Conservation (phyloP, 1,284 basidiomycete species). For the Cutaneotrichosporon cutaneum region DNA sequence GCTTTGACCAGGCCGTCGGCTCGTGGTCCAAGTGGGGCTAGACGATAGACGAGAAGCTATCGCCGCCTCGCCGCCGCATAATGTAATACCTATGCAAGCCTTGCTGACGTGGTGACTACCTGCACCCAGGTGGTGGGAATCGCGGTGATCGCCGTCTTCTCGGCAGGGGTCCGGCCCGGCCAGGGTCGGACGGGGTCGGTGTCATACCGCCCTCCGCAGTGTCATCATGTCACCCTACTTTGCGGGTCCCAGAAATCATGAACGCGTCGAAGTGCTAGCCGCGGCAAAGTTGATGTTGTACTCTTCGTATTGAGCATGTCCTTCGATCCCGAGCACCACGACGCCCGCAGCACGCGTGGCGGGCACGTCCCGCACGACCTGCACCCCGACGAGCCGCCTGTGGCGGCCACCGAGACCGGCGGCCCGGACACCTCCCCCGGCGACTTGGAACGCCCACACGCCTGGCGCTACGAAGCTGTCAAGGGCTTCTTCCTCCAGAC, state of each 20-base stretch:
- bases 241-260: no score
- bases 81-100: background rate
- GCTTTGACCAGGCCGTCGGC: background rate
- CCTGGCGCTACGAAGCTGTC: conserved; percentile 41
- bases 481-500: conserved; percentile 47
- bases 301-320: background rate
- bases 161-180: no score
- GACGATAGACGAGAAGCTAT: background rate
- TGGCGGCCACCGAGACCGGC: conserved; percentile 40
- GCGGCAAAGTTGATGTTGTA: background rate
- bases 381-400: conserved; percentile 35
- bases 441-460: conserved; percentile 30
- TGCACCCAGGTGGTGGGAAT: background rate
- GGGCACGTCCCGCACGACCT: conserved; percentile 3
- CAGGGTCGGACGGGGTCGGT: no score
- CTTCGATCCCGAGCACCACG: background rate
- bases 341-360: conserved; percentile 1
- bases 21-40: background rate
- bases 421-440: conserved; percentile 36
- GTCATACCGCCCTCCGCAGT: no score
- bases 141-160: no score
- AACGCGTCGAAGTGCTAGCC: background rate
- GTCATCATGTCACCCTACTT: no score
- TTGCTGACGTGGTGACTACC: background rate
- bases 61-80: background rate